Percentiles rank a stretch among this genome's conserved stretches.
phyloP scores from a whole-genome alignment of 108 stramenopile species.

The Schizochytrium sp. region DNA sequence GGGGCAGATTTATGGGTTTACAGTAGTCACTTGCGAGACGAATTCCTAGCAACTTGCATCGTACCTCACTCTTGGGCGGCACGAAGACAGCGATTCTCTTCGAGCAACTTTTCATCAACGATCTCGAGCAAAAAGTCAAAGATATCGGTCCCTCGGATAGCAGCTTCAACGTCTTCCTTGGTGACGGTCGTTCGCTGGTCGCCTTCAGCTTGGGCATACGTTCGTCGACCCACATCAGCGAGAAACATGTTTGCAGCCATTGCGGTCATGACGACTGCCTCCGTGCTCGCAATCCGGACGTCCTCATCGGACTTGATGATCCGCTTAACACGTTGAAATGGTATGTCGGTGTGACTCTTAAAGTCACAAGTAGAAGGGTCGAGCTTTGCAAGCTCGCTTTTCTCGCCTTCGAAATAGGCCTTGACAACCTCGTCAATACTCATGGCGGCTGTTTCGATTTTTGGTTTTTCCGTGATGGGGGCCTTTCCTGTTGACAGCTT shows the following conservation, averaged over 20 bases:
- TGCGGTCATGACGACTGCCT: slow-evolving; percentile 2
- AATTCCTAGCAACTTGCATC: too few species aligned
- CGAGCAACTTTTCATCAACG: neutral
- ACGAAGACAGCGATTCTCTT: neutral
- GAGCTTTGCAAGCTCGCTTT: neutral
- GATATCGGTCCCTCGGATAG: slow-evolving; percentile 70
- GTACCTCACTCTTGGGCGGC: neutral
- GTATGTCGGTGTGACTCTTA: neutral
- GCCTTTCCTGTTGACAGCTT: neutral
- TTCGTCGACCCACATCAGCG: neutral
- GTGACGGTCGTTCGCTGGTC: slow-evolving; percentile 60
- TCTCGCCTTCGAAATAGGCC: neutral
- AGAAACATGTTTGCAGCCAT: neutral
- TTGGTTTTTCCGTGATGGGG: neutral
- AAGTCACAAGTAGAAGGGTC: neutral
- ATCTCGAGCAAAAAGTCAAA: slow-evolving; percentile 46
- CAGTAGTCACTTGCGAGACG: too few species aligned
- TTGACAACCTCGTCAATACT: neutral
- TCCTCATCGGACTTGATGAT: slow-evolving; percentile 24
- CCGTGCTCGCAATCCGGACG: neutral
- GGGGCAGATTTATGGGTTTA: too few species aligned
- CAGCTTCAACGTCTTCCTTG: slow-evolving; percentile 74
- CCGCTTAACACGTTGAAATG: neutral
- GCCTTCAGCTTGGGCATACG: neutral
- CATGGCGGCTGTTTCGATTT: neutral